Base-by-base conservation (phyloP, 495 filamentous ascomycete genomes). In the Neurospora hispaniola region DNA sequence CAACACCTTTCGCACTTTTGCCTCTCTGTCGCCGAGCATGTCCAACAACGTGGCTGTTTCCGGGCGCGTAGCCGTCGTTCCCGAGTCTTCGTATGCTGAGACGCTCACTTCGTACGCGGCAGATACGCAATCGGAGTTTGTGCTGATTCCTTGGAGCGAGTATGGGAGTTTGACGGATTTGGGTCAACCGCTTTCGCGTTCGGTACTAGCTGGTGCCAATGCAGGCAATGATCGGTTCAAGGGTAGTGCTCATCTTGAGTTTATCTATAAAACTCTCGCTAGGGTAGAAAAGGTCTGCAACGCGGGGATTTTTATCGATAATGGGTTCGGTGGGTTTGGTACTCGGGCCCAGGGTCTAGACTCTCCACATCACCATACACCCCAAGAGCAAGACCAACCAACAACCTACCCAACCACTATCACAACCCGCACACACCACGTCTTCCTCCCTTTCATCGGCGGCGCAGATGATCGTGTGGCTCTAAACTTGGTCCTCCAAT, bases 71-170 rank as follows among this genome's bases (percentile, higher is more conserved):
- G 87, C 90, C 3, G 87, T 97, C 42, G 88, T 92, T 0, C 93
- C 94, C 0, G 90, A 93, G 71, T 83, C 86, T 39, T 91, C 90
- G 0, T 98, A 92, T 77, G 91, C 94, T 1, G 92, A 95, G 70
- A 90, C 90, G 1, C 83, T 98, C 23, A 85, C 88, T 40, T 84
- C 81, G 11, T 88, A 90, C 70, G 92, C 94, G 16, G 84, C 86
- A 4, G 89, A 93, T 27, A 85, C 89, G 9, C 83, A 83, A 1
- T 90, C 93, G 0, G 94, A 98, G 75, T 88, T 99, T 48, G 87
- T 97, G 1, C 84, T 99, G 8, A 87, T 98, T 43, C 94, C 96
- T 1, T 99, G 96, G 96, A 93, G 91, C 76, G 93, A 96, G 73
- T 90, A 88, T n/a, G 93, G 92, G 18, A 88, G 85, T 71, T 86